A percentile compares a stretch with the other conserved stretches of the same genome.
phyloP scores from a whole-genome alignment of 2,329 filamentous ascomycete species.

The Penicillium sp. region DNA sequence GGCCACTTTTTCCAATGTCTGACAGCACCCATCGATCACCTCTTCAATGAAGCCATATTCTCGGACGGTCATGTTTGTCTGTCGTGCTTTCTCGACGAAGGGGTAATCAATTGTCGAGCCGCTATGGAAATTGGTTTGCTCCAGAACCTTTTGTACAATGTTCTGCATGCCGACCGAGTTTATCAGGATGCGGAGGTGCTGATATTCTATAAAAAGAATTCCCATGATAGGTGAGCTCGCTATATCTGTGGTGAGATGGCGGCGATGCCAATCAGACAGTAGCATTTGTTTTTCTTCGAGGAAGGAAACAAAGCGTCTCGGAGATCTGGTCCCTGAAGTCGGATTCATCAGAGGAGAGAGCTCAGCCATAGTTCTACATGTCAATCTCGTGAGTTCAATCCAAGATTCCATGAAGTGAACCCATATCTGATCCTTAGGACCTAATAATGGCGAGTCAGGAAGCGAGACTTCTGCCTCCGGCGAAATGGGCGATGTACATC shows the following conservation, averaged over 20 bases:
- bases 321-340: constrained; percentile 31
- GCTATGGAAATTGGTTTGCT: constrained; percentile 13
- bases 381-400: constrained; percentile 38
- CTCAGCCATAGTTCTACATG: constrained; percentile 44
- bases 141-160: constrained; percentile 44
- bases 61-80: constrained; percentile 8
- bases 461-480: constrained; percentile 39
- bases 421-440: constrained; percentile 34
- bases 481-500: constrained; percentile 45
- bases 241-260: background rate
- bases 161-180: constrained; percentile 48
- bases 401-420: constrained; percentile 46
- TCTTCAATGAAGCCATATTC: constrained; percentile 51
- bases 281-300: constrained; percentile 11
- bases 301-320: constrained; percentile 16
- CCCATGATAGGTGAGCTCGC: constrained; percentile 29
- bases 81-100: constrained; percentile 8
- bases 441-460: constrained; percentile 19
- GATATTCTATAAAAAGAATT: constrained; percentile 49
- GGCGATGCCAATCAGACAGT: constrained; percentile 9
- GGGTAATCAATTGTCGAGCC: constrained; percentile 8
- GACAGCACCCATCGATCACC: constrained; percentile 48
- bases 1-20: constrained; percentile 45
- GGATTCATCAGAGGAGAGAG: constrained; percentile 45
- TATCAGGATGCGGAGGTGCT: constrained; percentile 34